These are phyloP conservation scores for Peltaster fructicola DNA, from an alignment of 2,329 filamentous ascomycete genomes.

Conservation along the genomic window DNA sequence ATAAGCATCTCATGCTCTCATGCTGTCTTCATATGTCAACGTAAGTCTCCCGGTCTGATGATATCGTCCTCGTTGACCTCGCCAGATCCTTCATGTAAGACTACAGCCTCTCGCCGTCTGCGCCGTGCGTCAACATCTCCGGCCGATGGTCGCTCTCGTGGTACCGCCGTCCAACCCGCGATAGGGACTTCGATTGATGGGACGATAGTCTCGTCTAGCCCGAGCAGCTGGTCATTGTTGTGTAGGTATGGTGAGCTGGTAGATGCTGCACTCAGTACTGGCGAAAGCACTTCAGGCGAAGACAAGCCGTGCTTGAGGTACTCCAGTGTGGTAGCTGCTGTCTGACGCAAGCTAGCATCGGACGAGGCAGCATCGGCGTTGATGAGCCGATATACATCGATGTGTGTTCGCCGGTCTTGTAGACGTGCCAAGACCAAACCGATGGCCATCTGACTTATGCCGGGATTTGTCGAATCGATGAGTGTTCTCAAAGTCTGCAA, in stretches of 20 bases:
- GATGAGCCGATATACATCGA: neutral
- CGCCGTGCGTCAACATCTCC: slow-evolving; percentile 42
- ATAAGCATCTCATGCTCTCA: too few relatives aligned
- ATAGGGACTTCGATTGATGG: slow-evolving; percentile 11
- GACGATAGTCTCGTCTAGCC: slow-evolving; percentile 6
- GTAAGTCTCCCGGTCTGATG: slow-evolving; percentile 5
- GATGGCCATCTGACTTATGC: slow-evolving; percentile 23
- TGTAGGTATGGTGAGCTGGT: neutral
- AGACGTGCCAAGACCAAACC: slow-evolving; percentile 13
- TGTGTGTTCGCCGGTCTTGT: neutral
- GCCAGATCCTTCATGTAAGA: slow-evolving; percentile 69
- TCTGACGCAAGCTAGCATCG: neutral
- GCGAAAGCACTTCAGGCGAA: slow-evolving; percentile 1
- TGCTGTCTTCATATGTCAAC: too few relatives aligned
- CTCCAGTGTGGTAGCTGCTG: slow-evolving; percentile 1
- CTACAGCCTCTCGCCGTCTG: slow-evolving; percentile 72
- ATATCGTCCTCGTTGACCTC: slow-evolving; percentile 62
- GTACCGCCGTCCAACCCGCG: slow-evolving; percentile 7
- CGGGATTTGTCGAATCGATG: slow-evolving; percentile 23
- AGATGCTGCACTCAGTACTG: slow-evolving; percentile 1
- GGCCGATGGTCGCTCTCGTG: slow-evolving; percentile 16
- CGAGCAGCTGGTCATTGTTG: neutral
- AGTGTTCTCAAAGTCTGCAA: slow-evolving; percentile 24
- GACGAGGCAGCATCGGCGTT: slow-evolving; percentile 1
- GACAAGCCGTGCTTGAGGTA: slow-evolving; percentile 2